A percentile compares a stretch with the other conserved stretches of the same genome.
These are phyloP conservation scores for Mortierella sp. DNA, from an alignment of 371 early-diverging fungal genomes.

Conservation along the genomic window DNA sequence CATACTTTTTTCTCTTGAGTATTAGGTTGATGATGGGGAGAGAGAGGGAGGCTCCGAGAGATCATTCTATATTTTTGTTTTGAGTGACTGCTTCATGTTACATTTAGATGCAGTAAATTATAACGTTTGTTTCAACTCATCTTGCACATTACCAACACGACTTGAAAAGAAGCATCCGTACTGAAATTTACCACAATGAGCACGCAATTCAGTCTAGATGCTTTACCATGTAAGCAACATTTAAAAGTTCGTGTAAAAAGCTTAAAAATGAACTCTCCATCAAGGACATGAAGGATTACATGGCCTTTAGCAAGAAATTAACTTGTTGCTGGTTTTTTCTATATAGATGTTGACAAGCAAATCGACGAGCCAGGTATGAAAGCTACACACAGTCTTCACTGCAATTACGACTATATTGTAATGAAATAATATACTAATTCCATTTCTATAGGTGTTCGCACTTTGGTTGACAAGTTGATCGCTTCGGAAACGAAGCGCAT, in stretches of 20 bases:
- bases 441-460: constrained; percentile 44
- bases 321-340: not conserved
- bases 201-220: constrained; percentile 38
- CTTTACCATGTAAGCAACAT: constrained; percentile 54
- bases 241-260: too few relatives aligned
- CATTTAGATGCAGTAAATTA: too few relatives aligned
- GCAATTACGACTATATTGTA: too few relatives aligned
- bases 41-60: not conserved
- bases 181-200: constrained; percentile 10
- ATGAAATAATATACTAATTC: too few relatives aligned
- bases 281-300: too few relatives aligned
- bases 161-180: not conserved
- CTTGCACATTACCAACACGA: too few relatives aligned
- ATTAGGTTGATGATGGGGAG: not conserved
- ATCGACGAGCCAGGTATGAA: constrained; percentile 56
- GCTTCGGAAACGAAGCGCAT: constrained; percentile 78
- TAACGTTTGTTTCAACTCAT: too few relatives aligned
- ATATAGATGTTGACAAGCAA: constrained; percentile 56
- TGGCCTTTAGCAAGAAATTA: too few relatives aligned
- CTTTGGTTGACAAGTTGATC: constrained; percentile 71
- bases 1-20: not conserved
- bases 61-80: too few relatives aligned
- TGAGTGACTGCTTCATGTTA: too few relatives aligned
- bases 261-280: too few relatives aligned
- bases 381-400: too few relatives aligned